A percentile compares a stretch with the other conserved stretches of the same genome.
Evolutionary conservation across 768 basidiomycete genomes (phyloP).

Genomic region (Termitomyces sp.): DNA sequence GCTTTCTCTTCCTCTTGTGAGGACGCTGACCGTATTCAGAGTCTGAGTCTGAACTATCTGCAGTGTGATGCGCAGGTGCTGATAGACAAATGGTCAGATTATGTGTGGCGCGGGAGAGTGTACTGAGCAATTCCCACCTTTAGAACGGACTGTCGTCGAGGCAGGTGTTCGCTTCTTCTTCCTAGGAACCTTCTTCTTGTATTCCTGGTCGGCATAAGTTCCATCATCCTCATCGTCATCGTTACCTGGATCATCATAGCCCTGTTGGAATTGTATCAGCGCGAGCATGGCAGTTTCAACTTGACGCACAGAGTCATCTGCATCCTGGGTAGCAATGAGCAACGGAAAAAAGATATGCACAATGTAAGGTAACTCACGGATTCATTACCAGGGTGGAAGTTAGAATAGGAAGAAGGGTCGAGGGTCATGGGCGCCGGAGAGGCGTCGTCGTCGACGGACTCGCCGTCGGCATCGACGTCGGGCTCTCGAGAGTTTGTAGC

Average conservation of each 20-base stretch:
- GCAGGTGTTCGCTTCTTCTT: conserved; percentile 60
- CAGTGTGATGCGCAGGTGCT: conserved; percentile 48
- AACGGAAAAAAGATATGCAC: conserved; percentile 2
- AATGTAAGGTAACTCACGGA: conserved; percentile 31
- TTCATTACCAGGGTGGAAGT: conserved; percentile 26
- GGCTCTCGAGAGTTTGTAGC: conserved; percentile 37
- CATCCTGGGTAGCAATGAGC: conserved; percentile 28
- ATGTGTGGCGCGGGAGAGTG: conserved; percentile 6
- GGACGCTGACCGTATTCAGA: conserved; percentile 84
- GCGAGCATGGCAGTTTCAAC: conserved; percentile 3
- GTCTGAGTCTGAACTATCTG: conserved; percentile 68
- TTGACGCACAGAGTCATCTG: conserved; percentile 56
- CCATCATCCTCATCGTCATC: conserved; percentile 68
- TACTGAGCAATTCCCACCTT: conserved; percentile 37
- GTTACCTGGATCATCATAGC: conserved; percentile 53
- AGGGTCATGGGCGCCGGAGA: conserved; percentile 28
- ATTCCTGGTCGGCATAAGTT: conserved; percentile 76
- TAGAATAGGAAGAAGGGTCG: conserved; percentile 24
- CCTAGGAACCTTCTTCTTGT: conserved; percentile 62
- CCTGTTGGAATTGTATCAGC: conserved; percentile 26
- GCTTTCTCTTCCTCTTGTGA: conserved; percentile 78
- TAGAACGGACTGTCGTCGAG: conserved; percentile 44
- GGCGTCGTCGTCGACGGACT: conserved; percentile 52
- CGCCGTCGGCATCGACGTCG: conserved; percentile 61
- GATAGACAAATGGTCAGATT: conserved; percentile 15